These are phyloP conservation scores for Acacia concinna DNA, from an alignment of 331 rosid genomes.

Conservation along the genomic window DNA sequence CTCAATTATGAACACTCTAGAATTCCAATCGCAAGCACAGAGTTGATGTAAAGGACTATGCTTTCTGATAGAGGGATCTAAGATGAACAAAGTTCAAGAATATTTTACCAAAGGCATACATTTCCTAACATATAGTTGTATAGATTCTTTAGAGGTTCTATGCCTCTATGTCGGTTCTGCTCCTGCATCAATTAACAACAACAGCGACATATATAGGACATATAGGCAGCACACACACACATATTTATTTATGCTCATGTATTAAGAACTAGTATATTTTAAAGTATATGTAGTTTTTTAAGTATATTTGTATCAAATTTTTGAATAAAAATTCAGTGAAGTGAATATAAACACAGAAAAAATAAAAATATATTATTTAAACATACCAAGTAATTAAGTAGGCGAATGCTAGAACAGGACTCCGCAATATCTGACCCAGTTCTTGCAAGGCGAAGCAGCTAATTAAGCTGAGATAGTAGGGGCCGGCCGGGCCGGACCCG, in stretches of 20 bases:
- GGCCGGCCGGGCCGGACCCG: neutral
- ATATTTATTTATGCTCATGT: neutral
- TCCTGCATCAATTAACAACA: neutral
- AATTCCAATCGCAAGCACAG: neutral
- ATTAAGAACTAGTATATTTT: neutral
- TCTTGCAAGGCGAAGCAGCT: neutral
- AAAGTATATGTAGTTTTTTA: too few relatives aligned
- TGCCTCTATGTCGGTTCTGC: too few relatives aligned
- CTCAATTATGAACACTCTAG: neutral
- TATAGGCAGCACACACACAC: too few relatives aligned
- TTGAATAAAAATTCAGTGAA: neutral
- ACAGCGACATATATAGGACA: neutral
- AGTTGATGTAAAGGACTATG: neutral
- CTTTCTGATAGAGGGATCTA: neutral
- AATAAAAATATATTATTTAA: neutral
- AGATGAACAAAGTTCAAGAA: neutral
- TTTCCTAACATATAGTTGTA: neutral
- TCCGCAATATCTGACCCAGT: neutral
- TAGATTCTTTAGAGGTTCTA: neutral
- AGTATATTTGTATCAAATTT: neutral
- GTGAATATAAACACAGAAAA: neutral
- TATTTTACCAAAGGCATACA: neutral
- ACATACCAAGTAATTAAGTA: neutral
- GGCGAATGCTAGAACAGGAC: neutral
- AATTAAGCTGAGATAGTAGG: neutral